Evolutionary conservation across 192 early-diverging fungal genomes (phyloP).

Genomic region (Helicostylum pulchrum): DNA sequence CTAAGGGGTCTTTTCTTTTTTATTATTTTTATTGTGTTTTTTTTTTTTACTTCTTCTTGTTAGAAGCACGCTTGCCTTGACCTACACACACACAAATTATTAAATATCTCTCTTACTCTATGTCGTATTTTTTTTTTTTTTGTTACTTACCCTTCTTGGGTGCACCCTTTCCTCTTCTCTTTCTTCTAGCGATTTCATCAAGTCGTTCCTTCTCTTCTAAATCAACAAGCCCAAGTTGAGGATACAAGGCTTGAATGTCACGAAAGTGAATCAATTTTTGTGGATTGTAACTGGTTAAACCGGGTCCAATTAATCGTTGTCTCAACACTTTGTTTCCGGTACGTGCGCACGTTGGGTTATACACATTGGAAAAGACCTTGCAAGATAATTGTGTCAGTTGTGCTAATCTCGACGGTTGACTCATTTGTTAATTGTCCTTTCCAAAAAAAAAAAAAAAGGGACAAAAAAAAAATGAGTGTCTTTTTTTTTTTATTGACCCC

Average conservation of each 20-base stretch:
- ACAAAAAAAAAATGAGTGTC: too few relatives aligned
- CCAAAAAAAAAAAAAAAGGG: too few relatives aligned
- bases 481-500: too few relatives aligned
- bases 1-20: too few relatives aligned
- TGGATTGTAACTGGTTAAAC: conserved; percentile 66
- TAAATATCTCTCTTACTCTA: too few relatives aligned
- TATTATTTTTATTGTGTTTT: too few relatives aligned
- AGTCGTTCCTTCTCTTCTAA: conserved; percentile 63
- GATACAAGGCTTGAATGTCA: conserved; percentile 48
- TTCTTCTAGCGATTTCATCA: conserved; percentile 63
- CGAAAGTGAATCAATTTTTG: conserved; percentile 48
- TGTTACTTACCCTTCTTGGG: conserved; percentile 75
- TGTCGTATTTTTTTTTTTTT: too few relatives aligned
- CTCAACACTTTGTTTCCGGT: conserved; percentile 74
- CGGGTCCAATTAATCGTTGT: conserved; percentile 63
- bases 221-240: conserved; percentile 52
- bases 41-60: conserved; percentile 48
- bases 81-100: conserved; percentile 34
- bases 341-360: conserved; percentile 66
- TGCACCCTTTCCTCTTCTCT: conserved; percentile 72
- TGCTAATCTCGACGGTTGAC: conserved; percentile 32
- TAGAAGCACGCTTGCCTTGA: conserved; percentile 54
- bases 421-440: too few relatives aligned
- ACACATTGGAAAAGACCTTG: conserved; percentile 63
- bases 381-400: conserved; percentile 57